Evolutionary conservation across 306 rosid species (phyloP), one percentile per base, ranked within the genome.

Genomic region (Cicer judaicum): DNA sequence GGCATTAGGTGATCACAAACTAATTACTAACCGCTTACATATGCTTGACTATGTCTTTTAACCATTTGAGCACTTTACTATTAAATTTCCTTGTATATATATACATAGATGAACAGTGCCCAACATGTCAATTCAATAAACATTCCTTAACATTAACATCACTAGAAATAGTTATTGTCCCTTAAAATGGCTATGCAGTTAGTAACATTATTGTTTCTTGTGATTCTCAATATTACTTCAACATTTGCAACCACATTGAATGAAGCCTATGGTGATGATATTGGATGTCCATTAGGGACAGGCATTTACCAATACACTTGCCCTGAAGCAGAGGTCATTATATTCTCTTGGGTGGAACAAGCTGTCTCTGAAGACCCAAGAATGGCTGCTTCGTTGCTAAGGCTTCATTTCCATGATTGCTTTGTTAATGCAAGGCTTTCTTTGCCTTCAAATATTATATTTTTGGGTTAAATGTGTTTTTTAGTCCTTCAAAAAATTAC

Each of bases 341-440:
- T 92, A 81, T 90, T 80, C 85, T 84, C 88, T 29, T 83, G 86
- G 89, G 90, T 94, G 61, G 73, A 79, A 48, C 69, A 67, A 12
- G 91, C 88, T 5, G 74, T 90, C 40, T 46, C 75, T 14, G 66
- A 84, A 53, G 96, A 92, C 75, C 70, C 92, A 1, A 87, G 99
- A 72, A 87, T 92, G 96, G 92, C 99, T 2, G 98, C 98, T 29
- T 94, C 98, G 8, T 80, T 91, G 11, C 92, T 90, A 39, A 89
- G 92, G 57, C 96, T 91, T 24, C 98, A 93, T 68, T 94, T 94
- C 72, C 94, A 91, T 21, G 97, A 91, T 59, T 94, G 97, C 83
- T 90, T 94, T 78, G 99, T 88, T 70, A 90, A 92, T 87, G 99
- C 85, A 92, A 78, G 93, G 50, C 75, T 29, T 16, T 29, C 40